These are phyloP conservation scores for Xylariaceae sp. DNA, from an alignment of 2,329 filamentous ascomycete species.

Conservation along the genomic window DNA sequence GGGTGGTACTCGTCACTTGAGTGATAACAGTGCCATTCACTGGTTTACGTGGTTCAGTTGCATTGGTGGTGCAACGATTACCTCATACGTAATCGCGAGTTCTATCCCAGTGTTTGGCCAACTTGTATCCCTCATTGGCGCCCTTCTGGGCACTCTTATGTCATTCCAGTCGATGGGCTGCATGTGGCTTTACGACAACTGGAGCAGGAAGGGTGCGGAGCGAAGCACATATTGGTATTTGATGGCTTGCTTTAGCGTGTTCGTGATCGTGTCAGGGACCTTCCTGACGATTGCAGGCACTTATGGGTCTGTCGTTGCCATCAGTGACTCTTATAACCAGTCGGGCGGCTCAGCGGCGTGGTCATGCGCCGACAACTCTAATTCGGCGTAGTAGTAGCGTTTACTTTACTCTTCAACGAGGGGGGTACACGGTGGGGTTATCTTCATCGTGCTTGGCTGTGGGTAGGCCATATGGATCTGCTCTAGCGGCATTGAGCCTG, in stretches of 20 bases:
- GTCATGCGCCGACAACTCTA: slow-evolving; percentile 53
- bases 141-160: slow-evolving; percentile 40
- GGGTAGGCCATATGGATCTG: no score
- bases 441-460: no score
- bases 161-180: slow-evolving; percentile 43
- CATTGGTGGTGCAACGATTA: slow-evolving; percentile 33
- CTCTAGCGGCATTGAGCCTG: no score
- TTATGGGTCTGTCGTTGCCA: slow-evolving; percentile 51
- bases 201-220: slow-evolving; percentile 34
- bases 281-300: slow-evolving; percentile 54
- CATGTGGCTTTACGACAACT: slow-evolving; percentile 54
- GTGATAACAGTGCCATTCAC: slow-evolving; percentile 36
- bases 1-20: slow-evolving; percentile 41
- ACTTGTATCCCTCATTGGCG: slow-evolving; percentile 41
- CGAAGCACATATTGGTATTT: slow-evolving; percentile 26
- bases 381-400: slow-evolving; percentile 52
- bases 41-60: slow-evolving; percentile 44
- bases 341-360: slow-evolving; percentile 47
- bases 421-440: no score
- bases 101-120: slow-evolving; percentile 40
- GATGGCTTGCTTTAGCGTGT: slow-evolving; percentile 36
- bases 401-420: no score
- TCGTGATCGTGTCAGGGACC: slow-evolving; percentile 46
- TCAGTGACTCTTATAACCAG: slow-evolving; percentile 46
- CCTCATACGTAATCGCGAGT: slow-evolving; percentile 41